A percentile compares a stretch with the other conserved stretches of the same genome.
Evolutionary conservation across 1,284 basidiomycete species (phyloP).

Genomic region (Melampsora larici-populina): DNA sequence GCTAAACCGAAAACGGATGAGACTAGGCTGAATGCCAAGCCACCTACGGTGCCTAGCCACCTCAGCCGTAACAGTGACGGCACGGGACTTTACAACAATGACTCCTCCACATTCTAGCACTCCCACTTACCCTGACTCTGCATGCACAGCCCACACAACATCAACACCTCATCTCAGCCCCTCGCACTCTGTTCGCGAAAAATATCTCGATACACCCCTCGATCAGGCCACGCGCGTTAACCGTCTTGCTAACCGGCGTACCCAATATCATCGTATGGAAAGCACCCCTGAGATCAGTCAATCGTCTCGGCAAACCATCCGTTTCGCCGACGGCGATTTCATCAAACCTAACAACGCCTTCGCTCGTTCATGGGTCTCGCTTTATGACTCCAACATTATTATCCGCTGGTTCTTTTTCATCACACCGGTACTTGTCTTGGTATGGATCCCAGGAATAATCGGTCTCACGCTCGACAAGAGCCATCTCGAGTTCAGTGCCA

Average conservation of each 20-base stretch:
- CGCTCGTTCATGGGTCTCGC: background rate
- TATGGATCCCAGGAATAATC: conserved; percentile 34
- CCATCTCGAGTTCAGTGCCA: conserved; percentile 24
- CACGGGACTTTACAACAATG: background rate
- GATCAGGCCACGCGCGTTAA: background rate
- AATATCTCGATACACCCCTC: background rate
- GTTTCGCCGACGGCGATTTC: conserved; percentile 4
- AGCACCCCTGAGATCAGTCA: background rate
- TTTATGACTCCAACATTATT: conserved; percentile 15
- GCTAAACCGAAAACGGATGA: too few relatives aligned
- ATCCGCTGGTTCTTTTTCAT: conserved; percentile 43
- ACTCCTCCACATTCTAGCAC: background rate
- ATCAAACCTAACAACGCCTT: conserved; percentile 8
- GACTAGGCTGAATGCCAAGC: too few relatives aligned
- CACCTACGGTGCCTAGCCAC: too few relatives aligned
- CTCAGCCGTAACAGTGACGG: too few relatives aligned
- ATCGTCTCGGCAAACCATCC: background rate
- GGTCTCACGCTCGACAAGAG: conserved; percentile 18
- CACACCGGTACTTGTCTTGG: conserved; percentile 25
- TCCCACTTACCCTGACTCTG: background rate
- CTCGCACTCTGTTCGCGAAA: background rate
- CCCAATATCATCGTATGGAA: background rate
- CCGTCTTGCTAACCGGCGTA: background rate
- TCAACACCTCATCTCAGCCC: background rate
- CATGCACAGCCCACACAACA: background rate